These are phyloP conservation scores for Jimgerdemannia flammicorona DNA, from an alignment of 192 early-diverging fungal genomes.

Conservation along the genomic window DNA sequence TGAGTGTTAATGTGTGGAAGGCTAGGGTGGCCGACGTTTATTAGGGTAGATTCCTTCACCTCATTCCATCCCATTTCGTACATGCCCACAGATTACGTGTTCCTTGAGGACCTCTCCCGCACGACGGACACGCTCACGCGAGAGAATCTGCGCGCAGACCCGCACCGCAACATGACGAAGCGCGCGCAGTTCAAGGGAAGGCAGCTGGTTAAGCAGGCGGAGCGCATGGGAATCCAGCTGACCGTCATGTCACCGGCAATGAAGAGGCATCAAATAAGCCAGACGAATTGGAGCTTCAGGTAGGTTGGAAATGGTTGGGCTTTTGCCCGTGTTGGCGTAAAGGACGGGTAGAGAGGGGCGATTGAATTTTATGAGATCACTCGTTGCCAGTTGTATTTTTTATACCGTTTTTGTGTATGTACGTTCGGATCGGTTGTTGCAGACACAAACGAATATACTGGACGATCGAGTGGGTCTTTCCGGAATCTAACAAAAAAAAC, in stretches of 20 bases:
- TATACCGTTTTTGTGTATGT: too few relatives aligned
- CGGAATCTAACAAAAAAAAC: slow-evolving; percentile 11
- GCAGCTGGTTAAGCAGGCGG: slow-evolving; percentile 31
- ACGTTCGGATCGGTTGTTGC: neutral
- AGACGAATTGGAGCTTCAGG: slow-evolving; percentile 47
- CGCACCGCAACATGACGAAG: slow-evolving; percentile 2
- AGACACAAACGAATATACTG: slow-evolving; percentile 41
- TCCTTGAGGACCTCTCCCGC: slow-evolving; percentile 61
- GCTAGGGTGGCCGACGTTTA: slow-evolving; percentile 36
- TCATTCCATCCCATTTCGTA: neutral
- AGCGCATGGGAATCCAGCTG: slow-evolving; percentile 32
- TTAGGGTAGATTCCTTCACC: neutral
- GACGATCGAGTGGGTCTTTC: slow-evolving; percentile 44
- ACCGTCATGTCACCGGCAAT: slow-evolving; percentile 50
- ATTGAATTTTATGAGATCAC: too few relatives aligned
- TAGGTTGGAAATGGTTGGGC: slow-evolving; percentile 13
- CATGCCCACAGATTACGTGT: slow-evolving; percentile 49
- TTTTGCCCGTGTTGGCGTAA: too few relatives aligned
- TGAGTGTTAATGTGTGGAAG: slow-evolving; percentile 14
- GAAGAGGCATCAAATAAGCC: slow-evolving; percentile 50
- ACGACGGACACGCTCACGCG: slow-evolving; percentile 46
- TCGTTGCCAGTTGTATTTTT: too few relatives aligned
- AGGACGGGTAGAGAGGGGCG: neutral
- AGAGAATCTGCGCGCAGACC: slow-evolving; percentile 31
- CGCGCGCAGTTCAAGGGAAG: neutral